Base-by-base conservation (phyloP, 352 stramenopile species). In the Plasmopara halstedii region DNA sequence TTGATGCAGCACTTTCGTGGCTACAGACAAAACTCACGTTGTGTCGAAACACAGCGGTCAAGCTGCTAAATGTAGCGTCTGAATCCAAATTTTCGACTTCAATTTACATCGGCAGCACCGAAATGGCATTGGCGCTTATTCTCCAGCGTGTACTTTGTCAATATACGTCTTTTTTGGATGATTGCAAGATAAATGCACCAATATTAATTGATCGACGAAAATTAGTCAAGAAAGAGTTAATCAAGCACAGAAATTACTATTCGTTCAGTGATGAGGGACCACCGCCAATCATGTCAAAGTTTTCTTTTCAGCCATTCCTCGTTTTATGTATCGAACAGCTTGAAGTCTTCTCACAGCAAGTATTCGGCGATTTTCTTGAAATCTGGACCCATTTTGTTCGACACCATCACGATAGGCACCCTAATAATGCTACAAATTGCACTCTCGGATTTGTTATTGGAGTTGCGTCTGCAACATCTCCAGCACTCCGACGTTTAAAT, bases 261-360 rank as follows among this genome's bases (percentile, higher is more conserved):
- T 50, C 53, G 9, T 49, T 77, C 0, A 58, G 62, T 2, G 23
- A 48, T 14, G 38, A 58, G 38, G 13, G 37, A 19, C 32, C 6
- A 31, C 50, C 15, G 26, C 6, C 33, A 22, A 19, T 17, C 6
- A 19, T 0, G 2, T 2, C 38, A 35, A 19, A 29, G 15, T 7
- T 33, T 43, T 19, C 46, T 35, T 46, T 42, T 18, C 56, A 37
- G n/a, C 56, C 77, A 4, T 89, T 69, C 38, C 22, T 84, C 19
- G 26, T 92, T 25, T 46, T 92, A 1, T 88, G 78, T 46, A 73
- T 92, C n/a, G 81, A 88, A 32, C 69, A 89, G 46, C 59, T 88
- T 9, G 81, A 92, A 53, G 45, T 46, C 0, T 78, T 92, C 8
- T 64, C 70, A 6, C 63, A 75, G 20, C 55, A 67, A 15, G 66